A percentile compares a stretch with the other conserved stretches of the same genome.
phyloP scores from a whole-genome alignment of 768 basidiomycete genomes.

The Suillus weaverae region DNA sequence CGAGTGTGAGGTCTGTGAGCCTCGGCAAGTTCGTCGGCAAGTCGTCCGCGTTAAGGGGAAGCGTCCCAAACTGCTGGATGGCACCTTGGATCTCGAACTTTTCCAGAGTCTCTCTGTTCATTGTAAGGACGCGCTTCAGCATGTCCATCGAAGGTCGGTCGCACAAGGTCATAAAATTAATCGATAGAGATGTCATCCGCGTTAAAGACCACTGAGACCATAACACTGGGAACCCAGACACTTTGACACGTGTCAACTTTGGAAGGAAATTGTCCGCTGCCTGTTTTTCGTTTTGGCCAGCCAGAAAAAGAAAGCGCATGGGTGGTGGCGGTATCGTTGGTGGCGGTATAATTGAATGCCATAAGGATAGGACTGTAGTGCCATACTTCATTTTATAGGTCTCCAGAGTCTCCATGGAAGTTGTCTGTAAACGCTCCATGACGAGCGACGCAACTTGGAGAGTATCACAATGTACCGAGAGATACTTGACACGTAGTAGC shows the following conservation, averaged over 20 bases:
- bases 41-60: neutral
- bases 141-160: slow-evolving; percentile 4
- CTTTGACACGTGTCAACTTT: neutral
- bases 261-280: neutral
- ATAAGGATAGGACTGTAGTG: neutral
- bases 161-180: slow-evolving; percentile 2
- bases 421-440: neutral
- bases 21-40: slow-evolving; percentile 4
- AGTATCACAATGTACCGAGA: slow-evolving; percentile 6
- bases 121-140: neutral
- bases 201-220: slow-evolving; percentile 12
- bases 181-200: slow-evolving; percentile 9
- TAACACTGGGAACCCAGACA: neutral
- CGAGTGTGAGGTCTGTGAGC: slow-evolving; percentile 7
- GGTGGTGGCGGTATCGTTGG: neutral
- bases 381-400: slow-evolving; percentile 2
- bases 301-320: neutral
- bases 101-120: slow-evolving; percentile 8
- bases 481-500: slow-evolving; percentile 8
- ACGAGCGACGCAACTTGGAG: neutral
- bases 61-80: neutral
- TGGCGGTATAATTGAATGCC: neutral
- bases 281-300: neutral
- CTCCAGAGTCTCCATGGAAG: slow-evolving; percentile 9
- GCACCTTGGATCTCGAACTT: slow-evolving; percentile 8